Base-by-base conservation (phyloP, 2,329 filamentous ascomycete genomes). In the Parasarocladium wereldwijsianum region DNA sequence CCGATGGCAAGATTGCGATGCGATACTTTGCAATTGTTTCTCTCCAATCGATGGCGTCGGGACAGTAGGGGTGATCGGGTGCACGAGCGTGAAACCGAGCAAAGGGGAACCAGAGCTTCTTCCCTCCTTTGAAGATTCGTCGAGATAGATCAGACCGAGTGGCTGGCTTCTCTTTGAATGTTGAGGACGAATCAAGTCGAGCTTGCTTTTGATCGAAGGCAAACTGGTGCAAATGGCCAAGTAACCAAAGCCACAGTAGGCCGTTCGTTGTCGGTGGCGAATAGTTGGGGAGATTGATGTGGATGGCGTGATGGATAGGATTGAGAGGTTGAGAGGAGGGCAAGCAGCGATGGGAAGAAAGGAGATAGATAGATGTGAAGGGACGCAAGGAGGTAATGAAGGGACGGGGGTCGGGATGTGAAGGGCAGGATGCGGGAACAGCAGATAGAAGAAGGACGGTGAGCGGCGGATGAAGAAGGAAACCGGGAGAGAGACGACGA, bases 321-420 rank as follows among this genome's bases (percentile, higher is more conserved):
- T 18, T n/a, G 26, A 19, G 26, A 23, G 29, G 20, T 24, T 24
- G 24, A 31, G 16, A 22, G 15, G 25, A 13, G 30, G 23, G 33
- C 33, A 33, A 30, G 40, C 38, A 46, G 29, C 34, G 34, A 38
- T 32, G 26, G 26, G 29, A 32, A 32, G 28, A 32, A 27, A 28
- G 33, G 30, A 38, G 32, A 32, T 28, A 32, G 27, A 17, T 31
- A 10, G 22, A 24, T 14, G 24, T 10, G 25, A 24, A 15, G 17
- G 20, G 25, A 32, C 31, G 32, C 24, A 23, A 33, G 14, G 29
- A 20, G 22, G 21, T 24, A 32, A 34, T 22, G 12, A 16, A 29
- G 16, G 28, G 28, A 14, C 21, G 24, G 28, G 15, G 28, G 28
- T 30, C 28, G 28, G 28, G 17, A 30, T 24, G 19, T 19, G 32